Evolutionary conservation across 768 basidiomycete genomes (phyloP), one percentile per base, ranked within the genome.

Genomic region (Jaapia argillacea): DNA sequence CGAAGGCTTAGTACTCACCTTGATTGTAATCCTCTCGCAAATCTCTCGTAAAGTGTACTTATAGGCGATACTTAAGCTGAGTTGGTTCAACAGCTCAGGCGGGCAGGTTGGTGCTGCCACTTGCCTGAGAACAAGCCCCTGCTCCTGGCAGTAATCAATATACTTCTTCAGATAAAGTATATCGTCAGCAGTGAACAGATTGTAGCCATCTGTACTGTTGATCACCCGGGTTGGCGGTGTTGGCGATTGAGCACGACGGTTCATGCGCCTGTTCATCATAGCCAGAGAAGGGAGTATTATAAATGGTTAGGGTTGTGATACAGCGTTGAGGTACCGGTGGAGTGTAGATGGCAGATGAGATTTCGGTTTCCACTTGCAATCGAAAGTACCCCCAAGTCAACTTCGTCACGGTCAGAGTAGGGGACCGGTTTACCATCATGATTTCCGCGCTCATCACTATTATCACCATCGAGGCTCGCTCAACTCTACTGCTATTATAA

Each of bases 131-230:
- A 89, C 85, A 5, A 88, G 60, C 28, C 88, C 87, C 58, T 88
- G 83, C 45, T 89, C 85, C 54, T 88, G 86, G 54, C 88, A 91
- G 53, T 88, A 90, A 51, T 89, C 85, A 37, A 91, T 90, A 56
- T 91, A 90, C 56, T 79, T 81, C 55, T 88, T 87, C 48, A 90
- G 70, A 58, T 90, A 91, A 26, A 75, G 44, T 33, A 90, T 77
- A 55, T 91, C 87, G 39, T 90, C 88, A 1, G 81, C 71, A 0
- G 88, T 91, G 54, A 91, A 91, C 31, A 89, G 58, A 55, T 91
- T 90, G 12, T 88, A 88, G 36, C 88, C 88, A 53, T 89, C 89
- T 0, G 87, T 89, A 53, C 87, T 89, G 61, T 87, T 89, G 56
- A 90, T 79, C 18, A 89, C 80, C 13, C 85, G 76, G 4, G 73